Conservation (phyloP, 768 basidiomycete species). For the Panus rudis region DNA sequence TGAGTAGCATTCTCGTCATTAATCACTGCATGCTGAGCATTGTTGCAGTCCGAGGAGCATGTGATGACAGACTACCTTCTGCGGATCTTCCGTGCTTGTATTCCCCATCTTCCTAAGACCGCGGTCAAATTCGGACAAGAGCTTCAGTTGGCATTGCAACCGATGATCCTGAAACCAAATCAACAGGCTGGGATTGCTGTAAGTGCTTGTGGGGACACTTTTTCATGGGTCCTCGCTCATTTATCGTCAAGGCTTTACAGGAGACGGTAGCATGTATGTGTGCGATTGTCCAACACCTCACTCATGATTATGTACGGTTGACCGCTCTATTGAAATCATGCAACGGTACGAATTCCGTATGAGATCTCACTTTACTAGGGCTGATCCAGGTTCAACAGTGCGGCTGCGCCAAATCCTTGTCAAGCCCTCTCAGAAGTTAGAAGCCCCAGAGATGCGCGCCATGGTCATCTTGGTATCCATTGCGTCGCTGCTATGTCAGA, state of each 20-base stretch:
- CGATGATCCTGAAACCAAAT: slow-evolving; percentile 88
- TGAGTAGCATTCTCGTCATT: slow-evolving; percentile 29
- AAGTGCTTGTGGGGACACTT: slow-evolving; percentile 16
- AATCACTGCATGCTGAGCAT: neutral
- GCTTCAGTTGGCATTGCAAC: slow-evolving; percentile 72
- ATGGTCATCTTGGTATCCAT: slow-evolving; percentile 77
- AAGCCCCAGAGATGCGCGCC: slow-evolving; percentile 43
- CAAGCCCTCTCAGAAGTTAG: slow-evolving; percentile 36
- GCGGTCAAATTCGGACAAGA: slow-evolving; percentile 84
- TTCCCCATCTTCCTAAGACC: slow-evolving; percentile 87
- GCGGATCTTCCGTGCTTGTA: slow-evolving; percentile 77
- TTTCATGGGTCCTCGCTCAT: neutral
- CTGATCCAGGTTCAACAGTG: slow-evolving; percentile 27
- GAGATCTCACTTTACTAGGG: neutral
- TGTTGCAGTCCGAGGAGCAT: slow-evolving; percentile 71
- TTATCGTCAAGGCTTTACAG: slow-evolving; percentile 58
- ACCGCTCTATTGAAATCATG: slow-evolving; percentile 81
- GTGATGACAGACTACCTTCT: slow-evolving; percentile 80
- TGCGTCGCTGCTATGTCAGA: slow-evolving; percentile 76
- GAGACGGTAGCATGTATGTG: slow-evolving; percentile 93
- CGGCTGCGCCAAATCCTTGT: slow-evolving; percentile 55
- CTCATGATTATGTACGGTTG: slow-evolving; percentile 76
- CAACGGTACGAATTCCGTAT: slow-evolving; percentile 45
- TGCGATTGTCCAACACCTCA: slow-evolving; percentile 73
- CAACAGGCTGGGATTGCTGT: slow-evolving; percentile 61